A percentile compares a stretch with the other conserved stretches of the same genome.
Evolutionary conservation across 1,139 yeast genomes (phyloP).

Genomic region (Geotrichum citri-aurantii): DNA sequence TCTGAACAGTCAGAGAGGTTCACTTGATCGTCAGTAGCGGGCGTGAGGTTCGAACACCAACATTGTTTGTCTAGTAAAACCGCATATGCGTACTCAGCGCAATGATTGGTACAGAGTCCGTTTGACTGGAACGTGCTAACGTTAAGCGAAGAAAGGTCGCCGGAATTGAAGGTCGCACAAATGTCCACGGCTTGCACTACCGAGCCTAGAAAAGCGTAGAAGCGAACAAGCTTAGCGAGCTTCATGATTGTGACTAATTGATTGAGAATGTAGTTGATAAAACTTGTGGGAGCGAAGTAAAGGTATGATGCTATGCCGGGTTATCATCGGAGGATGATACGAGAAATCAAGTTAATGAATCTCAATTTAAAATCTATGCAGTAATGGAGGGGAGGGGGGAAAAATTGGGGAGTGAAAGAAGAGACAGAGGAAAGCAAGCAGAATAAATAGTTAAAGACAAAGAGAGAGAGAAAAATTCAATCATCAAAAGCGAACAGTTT

Average conservation of each 20-base stretch:
- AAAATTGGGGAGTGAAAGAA: too few relatives aligned
- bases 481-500: too few relatives aligned
- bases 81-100: constrained; percentile 53
- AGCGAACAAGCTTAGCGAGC: not conserved
- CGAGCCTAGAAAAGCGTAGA: not conserved
- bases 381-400: not conserved
- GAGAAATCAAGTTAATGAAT: not conserved
- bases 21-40: constrained; percentile 36
- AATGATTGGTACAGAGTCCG: constrained; percentile 49
- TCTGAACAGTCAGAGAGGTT: constrained; percentile 40
- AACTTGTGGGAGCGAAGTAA: not conserved
- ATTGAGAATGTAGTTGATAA: not conserved
- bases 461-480: not conserved
- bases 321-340: not conserved
- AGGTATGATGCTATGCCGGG: not conserved
- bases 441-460: not conserved
- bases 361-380: not conserved
- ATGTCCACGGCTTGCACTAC: constrained; percentile 22
- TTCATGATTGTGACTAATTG: not conserved
- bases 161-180: constrained; percentile 48
- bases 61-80: constrained; percentile 49
- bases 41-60: constrained; percentile 57
- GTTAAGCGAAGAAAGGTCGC: constrained; percentile 27
- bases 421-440: not conserved
- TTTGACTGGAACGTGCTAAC: constrained; percentile 44